Base-by-base conservation (phyloP, 768 basidiomycete genomes). In the Podaxis sp. region DNA sequence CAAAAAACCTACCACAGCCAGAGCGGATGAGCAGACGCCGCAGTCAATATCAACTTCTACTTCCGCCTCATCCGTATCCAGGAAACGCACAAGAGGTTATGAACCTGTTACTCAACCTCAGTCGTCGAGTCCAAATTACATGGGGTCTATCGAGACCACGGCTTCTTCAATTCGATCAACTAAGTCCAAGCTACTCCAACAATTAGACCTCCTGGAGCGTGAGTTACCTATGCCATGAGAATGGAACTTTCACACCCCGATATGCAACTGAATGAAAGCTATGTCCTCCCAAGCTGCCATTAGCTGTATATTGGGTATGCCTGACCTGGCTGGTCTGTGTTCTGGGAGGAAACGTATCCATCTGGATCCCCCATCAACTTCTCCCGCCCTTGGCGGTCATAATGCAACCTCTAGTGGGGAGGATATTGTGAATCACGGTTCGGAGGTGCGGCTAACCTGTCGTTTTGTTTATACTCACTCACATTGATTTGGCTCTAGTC, bases 201-300 rank as follows among this genome's bases (percentile, higher is more conserved):
- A 71, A 0, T 68, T 84, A 36, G 82, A 84, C 67, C 72, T 71
- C 12, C 68, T 67, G 24, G 80, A 83, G 66, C 79, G 83, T 83
- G 65, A 68, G 82, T 71, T 24, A 12, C n/a, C 46, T 24, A 36
- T 53, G 46, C n/a, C 36, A 36, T 33, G 10, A 30, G 40, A 26
- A 40, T 37, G 11, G 28, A 24, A 20, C n/a, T 33, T 36, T 36
- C 12, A 20, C 22, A 10, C 17, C 49, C 28, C 13, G 15, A 38
- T 17, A 52, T 37, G 56, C 55, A 50, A 40, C 51, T 30, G 50
- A 49, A 20, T 59, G 8, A 48, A 48, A 62, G 60, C 60, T 28
- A 50, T 40, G 30, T 60, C 58, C 2, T 60, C 58, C 6, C 33
- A 55, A 20, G 41, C 53, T 49, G 60, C 53, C 12, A 55, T 81